These are phyloP conservation scores for Sungouiozyma ichnusensis DNA, from an alignment of 805 yeast genomes.

Conservation along the genomic window DNA sequence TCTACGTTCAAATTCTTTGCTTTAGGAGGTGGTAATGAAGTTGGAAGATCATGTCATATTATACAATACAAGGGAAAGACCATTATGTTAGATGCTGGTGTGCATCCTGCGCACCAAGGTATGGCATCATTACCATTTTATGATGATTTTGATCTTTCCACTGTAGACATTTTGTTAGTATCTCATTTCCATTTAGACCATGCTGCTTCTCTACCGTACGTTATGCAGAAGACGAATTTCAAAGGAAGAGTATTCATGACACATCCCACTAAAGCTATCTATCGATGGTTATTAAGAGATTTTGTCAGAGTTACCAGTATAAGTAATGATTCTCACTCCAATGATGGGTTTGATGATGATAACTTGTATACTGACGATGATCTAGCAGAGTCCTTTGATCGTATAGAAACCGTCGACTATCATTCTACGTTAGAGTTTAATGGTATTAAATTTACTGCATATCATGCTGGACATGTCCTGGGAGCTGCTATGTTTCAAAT, in stretches of 20 bases:
- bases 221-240: slow-evolving; percentile 92
- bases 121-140: slow-evolving; percentile 86
- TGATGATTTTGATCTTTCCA: slow-evolving; percentile 86
- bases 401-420: slow-evolving; percentile 87
- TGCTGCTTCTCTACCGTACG: slow-evolving; percentile 95
- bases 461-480: slow-evolving; percentile 98
- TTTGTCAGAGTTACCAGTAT: slow-evolving; percentile 79
- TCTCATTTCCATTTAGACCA: slow-evolving; percentile 97
- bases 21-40: slow-evolving; percentile 97
- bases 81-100: slow-evolving; percentile 95
- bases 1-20: slow-evolving; percentile 62
- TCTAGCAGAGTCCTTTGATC: slow-evolving; percentile 73
- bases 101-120: slow-evolving; percentile 92
- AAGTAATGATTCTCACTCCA: slow-evolving; percentile 34
- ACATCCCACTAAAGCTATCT: slow-evolving; percentile 96
- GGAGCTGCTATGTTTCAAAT: slow-evolving; percentile 98
- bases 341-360: slow-evolving; percentile 21
- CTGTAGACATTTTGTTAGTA: slow-evolving; percentile 74
- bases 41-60: slow-evolving; percentile 92
- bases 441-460: slow-evolving; percentile 93
- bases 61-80: slow-evolving; percentile 88
- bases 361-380: slow-evolving; percentile 85
- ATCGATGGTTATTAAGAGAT: slow-evolving; percentile 89
- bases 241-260: slow-evolving; percentile 97
- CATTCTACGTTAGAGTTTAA: slow-evolving; percentile 92